phyloP scores from a whole-genome alignment of 2,329 filamentous ascomycete genomes.

The Apiospora rasikravindrae region DNA sequence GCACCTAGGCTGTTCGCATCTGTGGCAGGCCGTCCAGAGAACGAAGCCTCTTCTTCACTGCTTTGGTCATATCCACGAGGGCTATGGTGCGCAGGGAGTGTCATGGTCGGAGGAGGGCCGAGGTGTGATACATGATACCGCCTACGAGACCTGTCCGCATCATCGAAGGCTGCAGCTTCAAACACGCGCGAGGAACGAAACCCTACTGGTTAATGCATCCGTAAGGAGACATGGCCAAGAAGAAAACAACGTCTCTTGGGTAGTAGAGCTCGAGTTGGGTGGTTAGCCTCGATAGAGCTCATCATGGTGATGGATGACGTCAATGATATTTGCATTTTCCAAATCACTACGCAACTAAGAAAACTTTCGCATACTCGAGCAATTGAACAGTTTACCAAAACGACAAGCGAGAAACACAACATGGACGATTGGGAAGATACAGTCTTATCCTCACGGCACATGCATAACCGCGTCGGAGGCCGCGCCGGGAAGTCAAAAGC shows the following conservation, averaged over 20 bases:
- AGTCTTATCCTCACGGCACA: conserved; percentile 31
- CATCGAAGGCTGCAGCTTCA: background rate
- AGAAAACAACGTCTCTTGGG: background rate
- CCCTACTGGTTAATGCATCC: background rate
- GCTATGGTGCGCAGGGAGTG: conserved; percentile 49
- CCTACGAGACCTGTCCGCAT: background rate
- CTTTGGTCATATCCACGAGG: conserved; percentile 68
- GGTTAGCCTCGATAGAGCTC: background rate
- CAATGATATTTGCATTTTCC: background rate
- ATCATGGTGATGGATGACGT: background rate
- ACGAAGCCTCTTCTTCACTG: conserved; percentile 60
- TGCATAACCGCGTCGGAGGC: conserved; percentile 32
- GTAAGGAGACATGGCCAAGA: background rate
- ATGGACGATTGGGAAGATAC: conserved; percentile 32
- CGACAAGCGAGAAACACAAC: background rate
- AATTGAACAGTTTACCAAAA: background rate
- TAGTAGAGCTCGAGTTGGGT: background rate
- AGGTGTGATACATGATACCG: background rate
- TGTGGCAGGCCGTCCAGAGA: conserved; percentile 55
- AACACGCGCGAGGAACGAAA: background rate
- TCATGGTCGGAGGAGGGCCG: conserved; percentile 37
- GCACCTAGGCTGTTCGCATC: conserved; percentile 55
- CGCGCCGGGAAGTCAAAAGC: conserved; percentile 20
- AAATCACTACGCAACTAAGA: background rate
- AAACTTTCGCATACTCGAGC: background rate